A percentile compares a stretch with the other conserved stretches of the same genome.
Evolutionary conservation across 2,329 filamentous ascomycete species (phyloP).

Genomic region (Conoideocrella luteorostrata): DNA sequence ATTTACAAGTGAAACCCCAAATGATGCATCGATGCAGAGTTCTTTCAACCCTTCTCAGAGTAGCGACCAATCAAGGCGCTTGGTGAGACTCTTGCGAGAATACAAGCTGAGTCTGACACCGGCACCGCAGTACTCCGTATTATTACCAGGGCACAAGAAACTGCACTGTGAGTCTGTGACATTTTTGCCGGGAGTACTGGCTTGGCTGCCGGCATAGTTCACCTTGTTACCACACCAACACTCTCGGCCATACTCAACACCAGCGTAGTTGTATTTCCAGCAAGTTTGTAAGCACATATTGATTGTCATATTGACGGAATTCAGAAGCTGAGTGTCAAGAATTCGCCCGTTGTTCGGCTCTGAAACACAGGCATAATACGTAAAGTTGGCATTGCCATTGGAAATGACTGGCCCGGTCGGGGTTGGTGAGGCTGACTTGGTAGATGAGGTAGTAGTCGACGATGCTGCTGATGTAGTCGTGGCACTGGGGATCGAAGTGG

Average conservation of each 20-base stretch:
- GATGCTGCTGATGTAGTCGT: not conserved
- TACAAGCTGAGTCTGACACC: conserved; percentile 27
- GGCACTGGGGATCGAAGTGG: conserved; percentile 1
- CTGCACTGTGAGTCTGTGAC: conserved; percentile 24
- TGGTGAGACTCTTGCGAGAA: conserved; percentile 5
- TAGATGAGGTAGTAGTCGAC: conserved; percentile 4
- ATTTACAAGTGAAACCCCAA: too few species aligned
- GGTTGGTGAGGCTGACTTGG: conserved; percentile 14
- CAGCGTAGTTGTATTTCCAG: conserved; percentile 26
- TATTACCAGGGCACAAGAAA: conserved; percentile 28
- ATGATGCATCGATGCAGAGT: not conserved
- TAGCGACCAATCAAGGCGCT: not conserved
- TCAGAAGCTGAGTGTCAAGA: conserved; percentile 22
- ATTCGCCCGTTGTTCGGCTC: conserved; percentile 28
- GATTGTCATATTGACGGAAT: conserved; percentile 27
- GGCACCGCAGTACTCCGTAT: conserved; percentile 24
- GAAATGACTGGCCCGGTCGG: conserved; percentile 22
- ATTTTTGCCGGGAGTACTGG: conserved; percentile 20
- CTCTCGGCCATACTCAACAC: conserved; percentile 31
- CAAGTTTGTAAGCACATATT: conserved; percentile 27
- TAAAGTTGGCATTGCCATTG: conserved; percentile 29
- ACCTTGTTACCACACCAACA: conserved; percentile 31
- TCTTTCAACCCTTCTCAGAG: not conserved
- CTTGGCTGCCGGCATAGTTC: conserved; percentile 18
- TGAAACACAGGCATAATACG: conserved; percentile 28